Conservation (phyloP, 441 rosid genomes). For the Populus hybrid region DNA sequence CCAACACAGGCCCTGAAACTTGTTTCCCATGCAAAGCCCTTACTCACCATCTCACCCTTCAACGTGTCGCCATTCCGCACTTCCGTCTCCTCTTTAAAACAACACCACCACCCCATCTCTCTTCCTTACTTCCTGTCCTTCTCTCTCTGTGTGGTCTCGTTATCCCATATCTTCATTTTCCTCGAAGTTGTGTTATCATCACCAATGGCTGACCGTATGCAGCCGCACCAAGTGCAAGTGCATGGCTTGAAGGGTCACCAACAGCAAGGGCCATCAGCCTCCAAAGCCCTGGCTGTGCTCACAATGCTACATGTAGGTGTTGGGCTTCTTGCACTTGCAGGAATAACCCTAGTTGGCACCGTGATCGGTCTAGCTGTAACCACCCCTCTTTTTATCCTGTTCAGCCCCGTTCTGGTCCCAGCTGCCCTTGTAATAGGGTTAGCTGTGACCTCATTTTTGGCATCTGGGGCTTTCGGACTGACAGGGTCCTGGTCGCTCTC, state of each 20-base stretch:
- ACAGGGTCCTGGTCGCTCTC: conserved; percentile 58
- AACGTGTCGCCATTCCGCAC: conserved; percentile 48
- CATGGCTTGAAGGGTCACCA: conserved; percentile 31
- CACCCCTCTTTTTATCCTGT: conserved; percentile 62
- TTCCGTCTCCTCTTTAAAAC: conserved; percentile 20
- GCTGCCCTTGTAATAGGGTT: conserved; percentile 50
- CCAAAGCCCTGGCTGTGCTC: conserved; percentile 47
- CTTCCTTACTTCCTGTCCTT: background rate
- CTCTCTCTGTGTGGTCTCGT: background rate
- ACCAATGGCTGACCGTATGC: conserved; percentile 52
- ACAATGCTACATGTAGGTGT: conserved; percentile 56
- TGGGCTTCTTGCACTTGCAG: conserved; percentile 53
- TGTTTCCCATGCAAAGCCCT: conserved; percentile 76
- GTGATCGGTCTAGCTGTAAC: conserved; percentile 50
- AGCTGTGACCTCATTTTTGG: conserved; percentile 47
- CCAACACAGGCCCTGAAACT: conserved; percentile 36
- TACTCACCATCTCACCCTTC: conserved; percentile 45
- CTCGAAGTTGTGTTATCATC: background rate
- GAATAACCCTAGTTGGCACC: conserved; percentile 55
- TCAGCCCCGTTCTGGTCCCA: conserved; percentile 75
- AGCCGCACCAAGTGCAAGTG: conserved; percentile 49
- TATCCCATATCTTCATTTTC: background rate
- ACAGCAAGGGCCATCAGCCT: conserved; percentile 51
- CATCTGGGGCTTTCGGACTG: conserved; percentile 60
- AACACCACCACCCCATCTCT: background rate